phyloP scores from a whole-genome alignment of 2,329 filamentous ascomycete genomes.

The Phoma herbarum region DNA sequence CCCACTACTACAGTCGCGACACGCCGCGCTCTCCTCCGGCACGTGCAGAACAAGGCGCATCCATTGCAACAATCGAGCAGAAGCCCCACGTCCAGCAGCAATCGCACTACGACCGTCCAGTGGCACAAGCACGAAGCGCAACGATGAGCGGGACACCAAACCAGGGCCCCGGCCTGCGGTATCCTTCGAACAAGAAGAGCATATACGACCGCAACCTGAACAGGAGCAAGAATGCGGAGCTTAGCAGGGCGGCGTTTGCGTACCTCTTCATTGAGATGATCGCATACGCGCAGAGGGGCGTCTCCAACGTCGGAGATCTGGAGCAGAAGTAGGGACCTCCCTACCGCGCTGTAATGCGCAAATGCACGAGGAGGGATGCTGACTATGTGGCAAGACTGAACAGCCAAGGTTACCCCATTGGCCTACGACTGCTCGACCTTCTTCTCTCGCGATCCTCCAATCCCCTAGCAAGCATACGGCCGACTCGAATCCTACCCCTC shows the following conservation, averaged over 20 bases:
- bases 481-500: constrained; percentile 86
- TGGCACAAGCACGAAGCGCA: constrained; percentile 24
- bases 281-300: constrained; percentile 87
- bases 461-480: constrained; percentile 65
- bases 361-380: not conserved
- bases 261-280: constrained; percentile 98
- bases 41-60: constrained; percentile 11
- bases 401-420: constrained; percentile 89
- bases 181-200: constrained; percentile 92
- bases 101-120: constrained; percentile 11
- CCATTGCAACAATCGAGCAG: constrained; percentile 14
- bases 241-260: constrained; percentile 92
- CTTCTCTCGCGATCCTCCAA: constrained; percentile 75
- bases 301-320: constrained; percentile 91
- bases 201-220: constrained; percentile 98
- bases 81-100: constrained; percentile 19
- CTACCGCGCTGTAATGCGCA: not conserved
- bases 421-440: constrained; percentile 92
- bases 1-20: constrained; percentile 24
- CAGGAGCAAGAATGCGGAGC: constrained; percentile 84
- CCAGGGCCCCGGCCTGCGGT: constrained; percentile 70
- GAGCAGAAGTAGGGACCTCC: constrained; percentile 75
- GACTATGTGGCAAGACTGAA: constrained; percentile 72
- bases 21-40: constrained; percentile 16
- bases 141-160: constrained; percentile 39